Conservation (phyloP, 768 basidiomycete genomes). For the Leccinellum albellum region DNA sequence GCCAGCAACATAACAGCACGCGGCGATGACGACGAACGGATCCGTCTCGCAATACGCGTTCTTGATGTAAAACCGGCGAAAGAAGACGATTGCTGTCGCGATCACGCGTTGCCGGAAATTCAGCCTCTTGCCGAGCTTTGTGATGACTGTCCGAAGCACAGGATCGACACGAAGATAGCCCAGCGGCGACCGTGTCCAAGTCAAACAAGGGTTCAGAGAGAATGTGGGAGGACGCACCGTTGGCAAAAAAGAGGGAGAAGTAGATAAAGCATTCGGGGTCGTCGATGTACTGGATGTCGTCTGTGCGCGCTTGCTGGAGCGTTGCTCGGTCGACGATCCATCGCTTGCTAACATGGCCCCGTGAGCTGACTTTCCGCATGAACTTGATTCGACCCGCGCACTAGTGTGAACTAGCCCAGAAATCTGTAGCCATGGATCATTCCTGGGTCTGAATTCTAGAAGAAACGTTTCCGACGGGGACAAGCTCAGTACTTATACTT, state of each 20-base stretch:
- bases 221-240: conserved; percentile 45
- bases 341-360: conserved; percentile 58
- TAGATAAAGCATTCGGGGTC: conserved; percentile 76
- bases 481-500: too few species aligned
- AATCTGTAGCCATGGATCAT: conserved; percentile 75
- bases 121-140: conserved; percentile 82
- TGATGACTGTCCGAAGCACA: conserved; percentile 53
- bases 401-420: conserved; percentile 91
- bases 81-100: conserved; percentile 93
- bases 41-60: conserved; percentile 96
- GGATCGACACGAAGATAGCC: background rate
- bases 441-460: background rate
- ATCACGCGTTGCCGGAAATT: conserved; percentile 84
- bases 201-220: background rate
- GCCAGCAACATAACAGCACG: conserved; percentile 93
- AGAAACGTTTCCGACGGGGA: background rate
- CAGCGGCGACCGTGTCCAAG: background rate
- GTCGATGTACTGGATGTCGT: conserved; percentile 77
- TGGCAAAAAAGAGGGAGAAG: conserved; percentile 85
- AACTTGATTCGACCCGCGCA: conserved; percentile 34
- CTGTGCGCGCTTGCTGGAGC: conserved; percentile 64
- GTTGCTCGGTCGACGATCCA: conserved; percentile 87
- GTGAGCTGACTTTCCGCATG: conserved; percentile 15
- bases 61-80: conserved; percentile 95
- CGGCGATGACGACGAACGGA: conserved; percentile 86